Percentiles rank a stretch among this genome's conserved stretches.
phyloP scores from a whole-genome alignment of 345 rosid species.

The Salix koriyanagi region DNA sequence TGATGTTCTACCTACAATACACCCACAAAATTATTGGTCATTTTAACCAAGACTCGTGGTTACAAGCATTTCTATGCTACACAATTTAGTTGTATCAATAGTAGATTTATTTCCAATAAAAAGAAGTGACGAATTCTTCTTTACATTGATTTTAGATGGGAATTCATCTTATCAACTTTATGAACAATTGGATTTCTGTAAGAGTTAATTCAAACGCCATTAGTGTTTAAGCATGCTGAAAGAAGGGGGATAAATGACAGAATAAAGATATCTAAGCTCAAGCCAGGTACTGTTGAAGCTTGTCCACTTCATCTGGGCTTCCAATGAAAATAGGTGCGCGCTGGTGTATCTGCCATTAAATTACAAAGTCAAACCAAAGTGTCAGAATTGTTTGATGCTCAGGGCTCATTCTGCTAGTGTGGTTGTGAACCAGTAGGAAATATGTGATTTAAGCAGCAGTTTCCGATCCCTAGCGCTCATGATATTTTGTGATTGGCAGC shows the following conservation, averaged over 20 bases:
- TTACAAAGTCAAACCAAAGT: not conserved
- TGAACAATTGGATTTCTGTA: not conserved
- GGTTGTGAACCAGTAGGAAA: too few species aligned
- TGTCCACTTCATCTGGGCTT: constrained; percentile 37
- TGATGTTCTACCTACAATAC: not conserved
- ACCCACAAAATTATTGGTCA: not conserved
- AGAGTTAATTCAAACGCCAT: not conserved
- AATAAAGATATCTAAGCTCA: constrained; percentile 10
- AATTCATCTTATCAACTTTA: not conserved
- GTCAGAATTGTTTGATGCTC: not conserved
- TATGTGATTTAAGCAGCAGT: too few species aligned
- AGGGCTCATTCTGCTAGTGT: not conserved
- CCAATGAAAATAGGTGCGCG: constrained; percentile 36
- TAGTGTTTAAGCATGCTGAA: not conserved
- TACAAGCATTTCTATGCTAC: not conserved
- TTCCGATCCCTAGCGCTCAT: too few species aligned
- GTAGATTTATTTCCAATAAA: not conserved
- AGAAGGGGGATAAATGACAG: not conserved
- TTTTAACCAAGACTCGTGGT: not conserved
- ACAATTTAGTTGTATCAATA: not conserved
- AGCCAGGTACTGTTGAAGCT: constrained; percentile 30
- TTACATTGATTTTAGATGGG: not conserved
- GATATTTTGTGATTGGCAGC: too few species aligned
- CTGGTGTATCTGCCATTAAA: constrained; percentile 34
- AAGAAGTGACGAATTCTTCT: too few species aligned